These are phyloP conservation scores for Hypseocharis bilobata DNA, from an alignment of 441 rosid species.

Conservation along the genomic window DNA sequence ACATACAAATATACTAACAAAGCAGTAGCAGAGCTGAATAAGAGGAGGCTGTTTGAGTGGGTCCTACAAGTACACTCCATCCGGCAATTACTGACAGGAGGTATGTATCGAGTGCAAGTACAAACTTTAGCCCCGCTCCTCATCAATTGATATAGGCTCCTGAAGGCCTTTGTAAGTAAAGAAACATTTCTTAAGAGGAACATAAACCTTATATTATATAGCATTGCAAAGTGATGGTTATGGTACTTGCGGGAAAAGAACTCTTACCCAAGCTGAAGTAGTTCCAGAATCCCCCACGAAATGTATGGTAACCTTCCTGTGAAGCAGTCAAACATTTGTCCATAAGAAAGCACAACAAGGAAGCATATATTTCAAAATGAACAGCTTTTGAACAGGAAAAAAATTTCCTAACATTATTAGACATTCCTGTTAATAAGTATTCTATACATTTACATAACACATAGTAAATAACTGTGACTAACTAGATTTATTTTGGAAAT, in stretches of 20 bases:
- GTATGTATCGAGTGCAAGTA: neutral
- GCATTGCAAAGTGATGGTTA: neutral
- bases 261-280: constrained; percentile 48
- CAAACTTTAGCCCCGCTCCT: neutral
- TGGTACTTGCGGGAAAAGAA: neutral
- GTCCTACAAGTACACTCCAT: too few relatives aligned
- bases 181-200: neutral
- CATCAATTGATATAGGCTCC: neutral
- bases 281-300: constrained; percentile 55
- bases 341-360: constrained; percentile 12
- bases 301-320: constrained; percentile 40
- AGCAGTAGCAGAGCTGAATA: too few relatives aligned
- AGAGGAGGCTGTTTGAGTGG: too few relatives aligned
- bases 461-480: neutral
- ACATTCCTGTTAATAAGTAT: too few relatives aligned
- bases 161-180: neutral
- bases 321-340: constrained; percentile 5
- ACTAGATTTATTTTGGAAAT: neutral
- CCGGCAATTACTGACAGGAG: neutral
- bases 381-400: neutral
- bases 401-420: neutral
- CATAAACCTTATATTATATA: neutral
- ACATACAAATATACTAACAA: too few relatives aligned
- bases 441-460: neutral
- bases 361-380: neutral